phyloP scores from a whole-genome alignment of 805 yeast genomes.

The Candida taoyuanica region DNA sequence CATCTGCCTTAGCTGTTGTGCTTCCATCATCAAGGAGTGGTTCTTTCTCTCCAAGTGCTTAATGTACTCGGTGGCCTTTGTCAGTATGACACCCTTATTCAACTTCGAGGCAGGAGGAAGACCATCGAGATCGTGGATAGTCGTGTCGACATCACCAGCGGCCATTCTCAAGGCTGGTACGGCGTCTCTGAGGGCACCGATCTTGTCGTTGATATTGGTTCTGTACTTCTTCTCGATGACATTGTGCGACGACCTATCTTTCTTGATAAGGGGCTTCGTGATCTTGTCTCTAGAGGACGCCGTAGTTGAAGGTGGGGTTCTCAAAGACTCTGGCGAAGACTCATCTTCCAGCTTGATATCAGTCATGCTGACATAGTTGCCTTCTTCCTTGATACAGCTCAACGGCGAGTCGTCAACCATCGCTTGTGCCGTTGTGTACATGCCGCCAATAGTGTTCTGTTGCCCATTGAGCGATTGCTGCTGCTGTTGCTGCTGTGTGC shows the following conservation, averaged over 20 bases:
- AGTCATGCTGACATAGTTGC: background rate
- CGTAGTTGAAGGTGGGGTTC: slow-evolving; percentile 7
- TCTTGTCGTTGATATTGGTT: slow-evolving; percentile 70
- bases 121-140: slow-evolving; percentile 59
- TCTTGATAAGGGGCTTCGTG: slow-evolving; percentile 37
- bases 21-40: slow-evolving; percentile 43
- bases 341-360: slow-evolving; percentile 4
- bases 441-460: background rate
- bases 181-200: slow-evolving; percentile 63
- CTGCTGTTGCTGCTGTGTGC: background rate
- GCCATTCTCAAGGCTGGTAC: slow-evolving; percentile 74
- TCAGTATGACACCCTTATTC: slow-evolving; percentile 71
- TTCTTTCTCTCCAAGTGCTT: slow-evolving; percentile 52
- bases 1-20: slow-evolving; percentile 39
- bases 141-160: slow-evolving; percentile 41
- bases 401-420: slow-evolving; percentile 1
- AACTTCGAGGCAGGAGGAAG: slow-evolving; percentile 69
- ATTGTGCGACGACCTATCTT: slow-evolving; percentile 63
- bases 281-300: slow-evolving; percentile 17
- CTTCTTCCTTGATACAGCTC: slow-evolving; percentile 1
- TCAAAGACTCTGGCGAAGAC: slow-evolving; percentile 8
- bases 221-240: slow-evolving; percentile 79
- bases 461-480: too few species aligned
- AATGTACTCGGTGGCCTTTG: slow-evolving; percentile 79
- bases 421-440: background rate